Percentiles rank a stretch among this genome's conserved stretches.
Conservation (phyloP, 352 stramenopile species). For the Paralagenidium karlingii region DNA sequence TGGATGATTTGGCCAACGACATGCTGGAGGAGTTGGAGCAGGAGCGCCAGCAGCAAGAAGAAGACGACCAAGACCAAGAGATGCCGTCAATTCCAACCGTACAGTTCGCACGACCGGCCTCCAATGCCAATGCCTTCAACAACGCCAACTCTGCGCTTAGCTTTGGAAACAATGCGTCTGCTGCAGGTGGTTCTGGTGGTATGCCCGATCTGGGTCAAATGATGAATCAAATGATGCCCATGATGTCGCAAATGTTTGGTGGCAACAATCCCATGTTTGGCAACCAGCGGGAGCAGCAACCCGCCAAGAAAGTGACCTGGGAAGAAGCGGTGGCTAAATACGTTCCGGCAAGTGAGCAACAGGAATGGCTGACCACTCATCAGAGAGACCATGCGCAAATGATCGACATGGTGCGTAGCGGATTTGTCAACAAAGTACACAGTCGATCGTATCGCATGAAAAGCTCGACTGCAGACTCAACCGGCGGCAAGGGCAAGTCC, state of each 20-base stretch:
- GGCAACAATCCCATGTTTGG: conserved; percentile 14
- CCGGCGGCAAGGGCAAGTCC: too few relatives aligned
- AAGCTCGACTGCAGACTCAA: too few relatives aligned
- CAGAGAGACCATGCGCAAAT: too few relatives aligned
- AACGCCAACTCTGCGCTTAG: conserved; percentile 19
- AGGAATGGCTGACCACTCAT: too few relatives aligned
- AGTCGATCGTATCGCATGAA: conserved; percentile 52
- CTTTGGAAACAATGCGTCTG: not conserved
- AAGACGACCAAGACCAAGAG: conserved; percentile 6
- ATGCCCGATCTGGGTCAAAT: conserved; percentile 68
- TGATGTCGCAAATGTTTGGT: conserved; percentile 78
- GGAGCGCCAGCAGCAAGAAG: conserved; percentile 3
- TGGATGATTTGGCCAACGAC: conserved; percentile 67
- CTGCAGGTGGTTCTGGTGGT: not conserved
- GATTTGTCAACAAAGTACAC: conserved; percentile 21
- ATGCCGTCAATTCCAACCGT: conserved; percentile 9
- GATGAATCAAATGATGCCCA: conserved; percentile 83
- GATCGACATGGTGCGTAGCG: too few relatives aligned
- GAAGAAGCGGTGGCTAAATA: conserved; percentile 58
- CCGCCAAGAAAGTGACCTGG: conserved; percentile 24
- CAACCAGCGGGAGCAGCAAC: conserved; percentile 10
- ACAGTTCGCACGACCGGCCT: conserved; percentile 1
- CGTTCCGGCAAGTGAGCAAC: conserved; percentile 32
- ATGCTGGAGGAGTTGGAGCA: conserved; percentile 61
- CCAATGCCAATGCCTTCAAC: conserved; percentile 3